Evolutionary conservation across 129 eudicot species (phyloP), one percentile per base, ranked within the genome.

Genomic region (Rutidosis leptorrhynchoides): DNA sequence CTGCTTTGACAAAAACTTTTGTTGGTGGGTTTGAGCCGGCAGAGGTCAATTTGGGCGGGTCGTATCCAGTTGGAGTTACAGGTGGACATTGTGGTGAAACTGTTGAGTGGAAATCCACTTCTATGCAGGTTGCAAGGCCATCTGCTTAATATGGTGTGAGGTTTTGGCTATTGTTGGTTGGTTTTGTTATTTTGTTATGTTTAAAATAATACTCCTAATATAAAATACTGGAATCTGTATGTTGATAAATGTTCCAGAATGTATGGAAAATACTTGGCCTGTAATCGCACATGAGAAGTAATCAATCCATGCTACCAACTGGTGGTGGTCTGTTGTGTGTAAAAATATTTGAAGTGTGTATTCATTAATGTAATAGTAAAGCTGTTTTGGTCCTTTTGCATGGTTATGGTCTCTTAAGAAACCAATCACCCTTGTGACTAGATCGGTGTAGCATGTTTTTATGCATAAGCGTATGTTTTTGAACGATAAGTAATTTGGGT

Each of bases 41-140:
- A 22, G 83, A 55, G 21, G 70, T 29, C 32, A 64, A 22, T 65
- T 60, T 61, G 26, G 74, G 61, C 35, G 74, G 74, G 53, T 30
- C 78, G 20, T 30, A 8, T 19, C 40, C 28, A 7, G 30, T 20
- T 8, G 72, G 72, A 1, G 66, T 57, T 45, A 65, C 54, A 0
- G 74, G 79, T 28, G 88, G 84, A 12, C 85, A 65, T 61, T 87
- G 83, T 59, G 81, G 85, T 17, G 84, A 84, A 22, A 64, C 67
- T 35, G 79, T 67, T 55, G 85, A 70, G 68, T 90, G 89, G 95
- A 81, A 87, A 54, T 55, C 81, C 1, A 51, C 63, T 25, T 51
- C 80, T 63, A 57, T 83, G 75, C 83, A 61, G 53, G 80, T 82
- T 45, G 81, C 80, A 10, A 81, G 79, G 56, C 65, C 89, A 3